Base-by-base conservation (phyloP, 83 land plant genomes). In the Picea mariana region DNA sequence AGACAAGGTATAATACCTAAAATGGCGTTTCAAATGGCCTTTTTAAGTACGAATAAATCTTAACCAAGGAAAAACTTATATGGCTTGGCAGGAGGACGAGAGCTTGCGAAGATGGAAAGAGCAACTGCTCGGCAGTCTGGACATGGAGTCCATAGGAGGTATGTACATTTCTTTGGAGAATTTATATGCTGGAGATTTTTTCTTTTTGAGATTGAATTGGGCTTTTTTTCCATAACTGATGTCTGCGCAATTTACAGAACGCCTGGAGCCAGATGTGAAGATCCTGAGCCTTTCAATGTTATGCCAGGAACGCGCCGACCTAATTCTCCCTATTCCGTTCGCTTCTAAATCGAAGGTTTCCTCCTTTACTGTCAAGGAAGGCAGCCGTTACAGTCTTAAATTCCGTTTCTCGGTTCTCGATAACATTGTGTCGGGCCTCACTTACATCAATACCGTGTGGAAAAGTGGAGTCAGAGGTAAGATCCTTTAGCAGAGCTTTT, bases 361-460 rank as follows among this genome's bases (percentile, higher is more conserved):
- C 27, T 87, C 85, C 0, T 89, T 89, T 55, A 77, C 81, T 42
- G 85, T 89, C 42, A 89, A 89, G 77, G 90, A 89, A 77, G 91
- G 87, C 16, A 85, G 84, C 63, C 52, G 73, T 5, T 89, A 89
- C 77, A 83, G 84, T 27, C 86, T 89, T 68, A 87, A 83, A 76
- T 84, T 87, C 81, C 55, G 79, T 38, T 87, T 89, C 34, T 13
- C 49, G 0, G 91, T 89, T 72, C 2, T 34, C 3, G 34, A 34
- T 52, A 89, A 89, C 81, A 88, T 89, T 15, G 91, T 87, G 66
- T 80, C 82, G 9, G 40, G 40, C 40, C 40, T 38, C 40, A 38
- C 40, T 38, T 38, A 38, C 40, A 38, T 38, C 5, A 38, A 38
- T 3, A 38, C 0, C 40, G 0, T 38, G 40, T 38, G 40, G 40